phyloP scores from a whole-genome alignment of 257 asterid species.

The Gardenia jasminoides region DNA sequence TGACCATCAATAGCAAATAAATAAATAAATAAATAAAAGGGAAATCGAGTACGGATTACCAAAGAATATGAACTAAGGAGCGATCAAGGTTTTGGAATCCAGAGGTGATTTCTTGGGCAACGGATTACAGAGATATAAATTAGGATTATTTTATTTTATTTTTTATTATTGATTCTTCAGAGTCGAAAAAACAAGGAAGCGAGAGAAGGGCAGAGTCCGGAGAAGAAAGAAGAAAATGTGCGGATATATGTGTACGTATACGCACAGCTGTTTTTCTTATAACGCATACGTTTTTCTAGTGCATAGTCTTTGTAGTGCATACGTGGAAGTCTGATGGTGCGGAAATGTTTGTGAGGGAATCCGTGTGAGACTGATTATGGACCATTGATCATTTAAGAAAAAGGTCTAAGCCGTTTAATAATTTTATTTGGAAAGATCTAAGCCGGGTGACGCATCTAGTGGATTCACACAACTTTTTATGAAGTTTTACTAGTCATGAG shows the following conservation, averaged over 20 bases:
- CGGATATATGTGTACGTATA: neutral
- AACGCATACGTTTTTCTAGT: neutral
- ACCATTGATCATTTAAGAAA: neutral
- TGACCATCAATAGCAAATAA: neutral
- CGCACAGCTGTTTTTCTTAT: neutral
- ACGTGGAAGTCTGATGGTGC: neutral
- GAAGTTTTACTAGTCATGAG: too few species aligned
- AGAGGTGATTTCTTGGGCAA: neutral
- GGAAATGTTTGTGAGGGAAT: neutral
- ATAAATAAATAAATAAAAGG: neutral
- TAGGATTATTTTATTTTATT: neutral
- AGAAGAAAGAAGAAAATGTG: neutral
- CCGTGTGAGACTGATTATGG: neutral
- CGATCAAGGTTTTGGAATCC: slow-evolving; percentile 5
- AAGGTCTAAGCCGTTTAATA: neutral
- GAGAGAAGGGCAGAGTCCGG: slow-evolving; percentile 9
- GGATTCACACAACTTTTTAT: too few species aligned
- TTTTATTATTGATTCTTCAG: neutral
- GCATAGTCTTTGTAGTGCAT: neutral
- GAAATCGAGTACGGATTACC: slow-evolving; percentile 1
- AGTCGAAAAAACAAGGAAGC: neutral
- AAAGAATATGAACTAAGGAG: neutral
- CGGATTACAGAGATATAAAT: neutral
- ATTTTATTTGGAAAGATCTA: too few species aligned
- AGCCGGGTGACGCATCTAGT: too few species aligned